Conservation (phyloP, 148 eudicot genomes). For the Rheum nobile region DNA sequence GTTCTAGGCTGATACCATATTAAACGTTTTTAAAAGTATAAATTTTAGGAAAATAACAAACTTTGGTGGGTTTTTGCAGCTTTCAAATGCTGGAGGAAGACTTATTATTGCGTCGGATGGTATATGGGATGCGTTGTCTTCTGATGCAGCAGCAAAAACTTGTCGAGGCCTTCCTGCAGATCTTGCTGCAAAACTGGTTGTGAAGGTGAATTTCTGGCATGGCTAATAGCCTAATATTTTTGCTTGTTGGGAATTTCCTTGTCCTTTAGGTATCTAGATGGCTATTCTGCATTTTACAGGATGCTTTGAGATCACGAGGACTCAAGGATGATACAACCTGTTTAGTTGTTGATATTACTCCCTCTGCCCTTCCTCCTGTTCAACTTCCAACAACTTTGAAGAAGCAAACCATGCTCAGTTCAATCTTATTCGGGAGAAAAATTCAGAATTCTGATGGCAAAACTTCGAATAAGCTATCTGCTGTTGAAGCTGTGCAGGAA, state of each 20-base stretch:
- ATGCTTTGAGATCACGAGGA: slow-evolving; percentile 93
- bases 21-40: background rate
- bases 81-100: slow-evolving; percentile 75
- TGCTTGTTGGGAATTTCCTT: background rate
- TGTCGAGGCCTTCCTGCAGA: slow-evolving; percentile 92
- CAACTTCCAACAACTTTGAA: slow-evolving; percentile 44
- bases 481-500: slow-evolving; percentile 90
- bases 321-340: slow-evolving; percentile 97
- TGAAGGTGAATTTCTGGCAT: slow-evolving; percentile 45
- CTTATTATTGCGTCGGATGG: slow-evolving; percentile 98
- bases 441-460: slow-evolving; percentile 37
- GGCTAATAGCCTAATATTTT: background rate
- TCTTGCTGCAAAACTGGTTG: slow-evolving; percentile 96
- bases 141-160: slow-evolving; percentile 81
- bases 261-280: background rate
- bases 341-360: slow-evolving; percentile 92
- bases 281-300: slow-evolving; percentile 29
- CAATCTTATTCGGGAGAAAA: slow-evolving; percentile 58
- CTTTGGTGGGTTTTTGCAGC: slow-evolving; percentile 28
- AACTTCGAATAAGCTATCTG: slow-evolving; percentile 62
- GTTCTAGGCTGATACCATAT: background rate
- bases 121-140: slow-evolving; percentile 88
- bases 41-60: background rate
- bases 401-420: slow-evolving; percentile 50
- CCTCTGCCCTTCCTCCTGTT: slow-evolving; percentile 48